Evolutionary conservation across 768 basidiomycete species (phyloP).

Genomic region (Calocybe cyanea): DNA sequence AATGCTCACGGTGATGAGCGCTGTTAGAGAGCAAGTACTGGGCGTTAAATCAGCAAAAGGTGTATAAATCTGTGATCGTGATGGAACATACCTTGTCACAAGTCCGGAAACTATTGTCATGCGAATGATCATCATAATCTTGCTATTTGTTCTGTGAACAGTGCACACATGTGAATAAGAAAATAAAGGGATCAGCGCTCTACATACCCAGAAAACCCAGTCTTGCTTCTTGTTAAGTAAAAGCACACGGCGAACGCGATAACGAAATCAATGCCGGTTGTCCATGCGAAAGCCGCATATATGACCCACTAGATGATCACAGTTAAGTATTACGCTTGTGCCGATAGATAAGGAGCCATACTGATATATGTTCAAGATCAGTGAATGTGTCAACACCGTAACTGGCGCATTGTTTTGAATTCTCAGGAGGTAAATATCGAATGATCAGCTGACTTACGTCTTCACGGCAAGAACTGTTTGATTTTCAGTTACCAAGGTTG

Average conservation of each 20-base stretch:
- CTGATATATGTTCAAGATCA: conserved; percentile 13
- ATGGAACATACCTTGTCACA: conserved; percentile 16
- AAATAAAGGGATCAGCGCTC: not conserved
- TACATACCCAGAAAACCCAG: conserved; percentile 15
- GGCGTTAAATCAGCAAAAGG: not conserved
- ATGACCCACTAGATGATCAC: conserved; percentile 20
- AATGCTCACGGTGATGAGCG: conserved; percentile 15
- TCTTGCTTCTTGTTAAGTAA: conserved; percentile 20
- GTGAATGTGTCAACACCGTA: conserved; percentile 13
- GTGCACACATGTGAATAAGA: not conserved
- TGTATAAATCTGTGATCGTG: not conserved
- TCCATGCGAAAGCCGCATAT: conserved; percentile 19
- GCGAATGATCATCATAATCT: conserved; percentile 16
- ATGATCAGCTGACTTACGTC: conserved; percentile 13
- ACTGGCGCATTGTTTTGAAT: not conserved
- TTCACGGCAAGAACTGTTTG: conserved; percentile 19
- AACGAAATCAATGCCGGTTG: conserved; percentile 20
- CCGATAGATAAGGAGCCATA: not conserved
- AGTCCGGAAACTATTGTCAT: conserved; percentile 19
- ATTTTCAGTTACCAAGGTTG: too few relatives aligned
- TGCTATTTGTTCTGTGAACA: conserved; percentile 16
- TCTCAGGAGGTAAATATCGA: not conserved
- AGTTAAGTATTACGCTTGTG: not conserved
- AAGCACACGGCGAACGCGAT: conserved; percentile 23
- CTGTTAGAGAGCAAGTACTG: conserved; percentile 15